Conservation (phyloP, 441 rosid species). For the Adansonia grandidieri region DNA sequence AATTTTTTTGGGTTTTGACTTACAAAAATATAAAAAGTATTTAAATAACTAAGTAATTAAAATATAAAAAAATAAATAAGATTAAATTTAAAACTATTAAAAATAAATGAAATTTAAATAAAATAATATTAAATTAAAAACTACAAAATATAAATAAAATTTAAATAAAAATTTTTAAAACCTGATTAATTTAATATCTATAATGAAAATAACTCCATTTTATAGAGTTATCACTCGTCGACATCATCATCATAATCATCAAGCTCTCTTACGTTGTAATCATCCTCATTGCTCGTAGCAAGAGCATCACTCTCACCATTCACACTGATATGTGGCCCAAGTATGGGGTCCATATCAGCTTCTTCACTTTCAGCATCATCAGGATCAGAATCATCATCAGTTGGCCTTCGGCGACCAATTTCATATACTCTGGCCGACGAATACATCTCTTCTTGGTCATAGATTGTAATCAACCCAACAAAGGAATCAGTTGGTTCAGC, state of each 20-base stretch:
- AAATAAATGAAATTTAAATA: too few species aligned
- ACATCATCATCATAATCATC: conserved; percentile 61
- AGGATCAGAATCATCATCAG: conserved; percentile 97
- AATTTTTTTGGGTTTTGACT: too few species aligned
- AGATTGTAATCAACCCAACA: conserved; percentile 90
- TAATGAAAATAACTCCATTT: too few species aligned
- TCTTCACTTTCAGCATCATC: conserved; percentile 96
- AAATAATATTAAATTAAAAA: too few species aligned
- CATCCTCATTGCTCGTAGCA: conserved; percentile 63
- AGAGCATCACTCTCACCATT: conserved; percentile 86
- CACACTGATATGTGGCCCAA: conserved; percentile 65
- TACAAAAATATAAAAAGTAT: too few species aligned
- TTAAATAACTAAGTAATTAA: too few species aligned
- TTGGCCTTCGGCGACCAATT: conserved; percentile 91
- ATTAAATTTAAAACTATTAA: too few species aligned
- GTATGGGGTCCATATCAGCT: conserved; percentile 72
- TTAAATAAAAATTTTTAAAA: too few species aligned
- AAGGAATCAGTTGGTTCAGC: conserved; percentile 90
- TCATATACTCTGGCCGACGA: conserved; percentile 96
- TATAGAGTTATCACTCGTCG: conserved; percentile 28
- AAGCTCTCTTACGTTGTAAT: conserved; percentile 64
- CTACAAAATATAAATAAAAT: too few species aligned
- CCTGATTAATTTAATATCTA: too few species aligned
- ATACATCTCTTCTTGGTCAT: conserved; percentile 91
- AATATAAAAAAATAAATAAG: too few species aligned